Evolutionary conservation across 805 yeast species (phyloP), one percentile per base, ranked within the genome.

Genomic region (Metschnikowia baotianmanensis): DNA sequence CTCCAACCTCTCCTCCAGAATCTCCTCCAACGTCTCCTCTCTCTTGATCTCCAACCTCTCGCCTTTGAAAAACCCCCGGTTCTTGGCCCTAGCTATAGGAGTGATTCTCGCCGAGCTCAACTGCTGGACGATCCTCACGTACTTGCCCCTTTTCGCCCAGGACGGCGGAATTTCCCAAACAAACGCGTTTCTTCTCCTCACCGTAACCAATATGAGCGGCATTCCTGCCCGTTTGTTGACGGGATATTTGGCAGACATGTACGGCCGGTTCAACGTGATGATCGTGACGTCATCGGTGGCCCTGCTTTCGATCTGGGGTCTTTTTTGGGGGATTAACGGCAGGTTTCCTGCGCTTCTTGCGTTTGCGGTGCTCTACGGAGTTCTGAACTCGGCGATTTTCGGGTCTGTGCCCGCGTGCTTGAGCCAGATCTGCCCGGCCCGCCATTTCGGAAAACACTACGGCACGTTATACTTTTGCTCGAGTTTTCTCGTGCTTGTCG

Each of bases 381-480:
- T 81, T 49, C 71, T 75, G 42, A 68, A 76, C 20, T 80, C 88
- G 4, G 76, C 85, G n/a, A 77, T 83, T 3, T 62, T 85, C 27
- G 72, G 86, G 0, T 52, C 84, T 34, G 74, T 83, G 0, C 88
- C 91, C 0, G 80, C 78, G 3, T 83, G 89, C 46, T 72, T 82
- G 12, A 76, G 85, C 0, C 76, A 76, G 37, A 77, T 85, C 19
- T 75, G 82, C 13, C 74, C 72, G 10, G 80, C 83, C 0, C 66
- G 71, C 42, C 76, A 79, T 41, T 83, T 82, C 55, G 90, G 90
- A 12, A 79, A 76, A 46, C 62, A 83, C 19, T 84, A 78, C 48
- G 89, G 89, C 0, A 71, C 86, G n/a, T 72, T 80, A 41, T 82
- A 80, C 56, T 47, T 44, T 16, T 40, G 40, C 31, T 34, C 42